A percentile compares a stretch with the other conserved stretches of the same genome.
Conservation (phyloP, 192 early-diverging fungal genomes). For the Umbelopsis ramanniana region DNA sequence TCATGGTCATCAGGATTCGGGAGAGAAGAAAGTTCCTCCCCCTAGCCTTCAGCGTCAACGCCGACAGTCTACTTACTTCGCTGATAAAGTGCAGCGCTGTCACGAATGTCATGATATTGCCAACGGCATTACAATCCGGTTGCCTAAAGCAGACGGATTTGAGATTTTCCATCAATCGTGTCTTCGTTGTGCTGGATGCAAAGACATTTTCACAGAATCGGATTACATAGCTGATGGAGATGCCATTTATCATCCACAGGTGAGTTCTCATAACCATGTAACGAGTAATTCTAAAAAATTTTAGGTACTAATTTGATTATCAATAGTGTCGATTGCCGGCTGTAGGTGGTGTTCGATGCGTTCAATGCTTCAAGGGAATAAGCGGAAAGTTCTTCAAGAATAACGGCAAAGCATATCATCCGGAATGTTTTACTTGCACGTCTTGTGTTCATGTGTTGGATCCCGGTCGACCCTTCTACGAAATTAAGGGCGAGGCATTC, state of each 20-base stretch:
- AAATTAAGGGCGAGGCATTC: constrained; percentile 46
- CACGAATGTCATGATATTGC: constrained; percentile 46
- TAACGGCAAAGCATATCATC: constrained; percentile 23
- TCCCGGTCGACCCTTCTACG: constrained; percentile 44
- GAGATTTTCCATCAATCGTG: constrained; percentile 48
- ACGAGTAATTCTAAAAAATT: neutral
- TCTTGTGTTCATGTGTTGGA: constrained; percentile 38
- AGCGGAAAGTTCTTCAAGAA: constrained; percentile 12
- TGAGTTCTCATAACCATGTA: constrained; percentile 20
- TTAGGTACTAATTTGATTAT: neutral
- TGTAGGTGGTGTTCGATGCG: constrained; percentile 14
- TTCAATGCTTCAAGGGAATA: neutral
- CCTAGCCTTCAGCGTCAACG: constrained; percentile 7
- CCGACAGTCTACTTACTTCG: neutral
- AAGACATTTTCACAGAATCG: constrained; percentile 48
- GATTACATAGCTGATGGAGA: constrained; percentile 47
- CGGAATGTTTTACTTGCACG: constrained; percentile 47
- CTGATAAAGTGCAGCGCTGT: constrained; percentile 22
- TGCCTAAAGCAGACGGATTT: constrained; percentile 39
- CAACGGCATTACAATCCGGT: constrained; percentile 41
- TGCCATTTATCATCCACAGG: constrained; percentile 46
- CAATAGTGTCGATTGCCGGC: constrained; percentile 3
- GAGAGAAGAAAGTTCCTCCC: neutral
- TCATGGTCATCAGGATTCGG: neutral
- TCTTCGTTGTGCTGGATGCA: constrained; percentile 48